Evolutionary conservation across 257 asterid species (phyloP).

Genomic region (Penstemon davidsonii): DNA sequence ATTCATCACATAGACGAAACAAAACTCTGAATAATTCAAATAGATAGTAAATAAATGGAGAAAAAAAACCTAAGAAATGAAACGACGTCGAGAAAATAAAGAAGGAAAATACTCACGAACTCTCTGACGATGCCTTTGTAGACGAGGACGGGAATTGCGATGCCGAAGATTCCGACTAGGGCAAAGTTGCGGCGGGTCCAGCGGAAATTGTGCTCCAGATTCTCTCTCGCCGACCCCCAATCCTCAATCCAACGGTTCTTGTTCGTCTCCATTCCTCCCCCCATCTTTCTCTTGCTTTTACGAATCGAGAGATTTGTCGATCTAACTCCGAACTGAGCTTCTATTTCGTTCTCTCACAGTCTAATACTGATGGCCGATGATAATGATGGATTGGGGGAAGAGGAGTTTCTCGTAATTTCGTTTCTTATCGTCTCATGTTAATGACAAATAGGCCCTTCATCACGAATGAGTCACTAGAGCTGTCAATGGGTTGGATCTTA

Average conservation of each 20-base stretch:
- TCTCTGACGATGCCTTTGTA: slow-evolving; percentile 90
- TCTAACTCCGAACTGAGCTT: too few relatives aligned
- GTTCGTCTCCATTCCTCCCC: slow-evolving; percentile 89
- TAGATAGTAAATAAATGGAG: not conserved
- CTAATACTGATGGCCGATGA: too few relatives aligned
- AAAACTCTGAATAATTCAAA: not conserved
- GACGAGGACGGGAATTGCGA: slow-evolving; percentile 72
- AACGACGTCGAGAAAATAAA: not conserved
- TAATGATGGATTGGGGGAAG: not conserved
- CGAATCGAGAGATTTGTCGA: too few relatives aligned
- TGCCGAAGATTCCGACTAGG: slow-evolving; percentile 79
- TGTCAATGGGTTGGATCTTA: too few relatives aligned
- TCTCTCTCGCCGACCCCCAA: slow-evolving; percentile 79
- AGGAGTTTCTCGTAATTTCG: not conserved
- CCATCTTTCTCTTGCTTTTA: slow-evolving; percentile 44
- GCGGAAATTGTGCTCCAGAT: slow-evolving; percentile 81
- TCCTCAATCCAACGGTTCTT: slow-evolving; percentile 91
- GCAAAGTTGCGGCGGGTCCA: slow-evolving; percentile 92
- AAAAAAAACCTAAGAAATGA: not conserved
- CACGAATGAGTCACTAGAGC: not conserved
- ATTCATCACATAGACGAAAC: not conserved
- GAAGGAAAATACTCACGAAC: slow-evolving; percentile 48
- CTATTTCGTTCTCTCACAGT: too few relatives aligned
- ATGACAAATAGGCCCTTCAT: not conserved
- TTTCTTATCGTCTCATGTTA: not conserved